These are phyloP conservation scores for Pythium sukuiense DNA, from an alignment of 352 stramenopile genomes.

Conservation along the genomic window DNA sequence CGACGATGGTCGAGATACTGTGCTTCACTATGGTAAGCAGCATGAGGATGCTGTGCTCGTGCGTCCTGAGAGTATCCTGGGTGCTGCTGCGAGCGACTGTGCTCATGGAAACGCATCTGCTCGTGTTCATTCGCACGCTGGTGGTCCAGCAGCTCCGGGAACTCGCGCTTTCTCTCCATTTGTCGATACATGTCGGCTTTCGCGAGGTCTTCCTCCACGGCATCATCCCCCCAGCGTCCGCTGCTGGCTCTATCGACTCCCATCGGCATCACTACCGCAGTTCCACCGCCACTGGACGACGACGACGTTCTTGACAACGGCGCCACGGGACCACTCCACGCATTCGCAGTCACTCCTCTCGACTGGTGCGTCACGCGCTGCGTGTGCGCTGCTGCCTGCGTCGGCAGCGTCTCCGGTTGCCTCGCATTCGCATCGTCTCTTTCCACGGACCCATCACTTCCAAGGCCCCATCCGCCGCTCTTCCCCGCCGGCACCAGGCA, in stretches of 20 bases:
- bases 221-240: constrained; percentile 75
- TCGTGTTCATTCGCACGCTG: neutral
- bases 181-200: constrained; percentile 32
- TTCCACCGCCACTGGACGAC: neutral
- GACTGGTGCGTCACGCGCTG: neutral
- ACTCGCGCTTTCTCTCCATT: constrained; percentile 36
- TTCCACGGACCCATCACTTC: constrained; percentile 16
- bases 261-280: neutral
- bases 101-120: neutral
- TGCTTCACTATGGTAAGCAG: neutral
- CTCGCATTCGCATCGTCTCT: constrained; percentile 3
- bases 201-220: constrained; percentile 61
- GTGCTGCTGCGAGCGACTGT: neutral
- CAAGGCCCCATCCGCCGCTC: constrained; percentile 36
- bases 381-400: neutral
- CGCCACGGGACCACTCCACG: neutral
- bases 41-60: neutral
- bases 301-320: neutral
- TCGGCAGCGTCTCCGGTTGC: neutral
- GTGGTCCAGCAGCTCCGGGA: constrained; percentile 34
- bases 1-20: neutral
- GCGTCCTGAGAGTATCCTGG: neutral
- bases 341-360: neutral
- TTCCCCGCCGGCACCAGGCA: constrained; percentile 35
- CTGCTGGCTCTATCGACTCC: neutral